These are phyloP conservation scores for Coniophora puteana DNA, from an alignment of 1,284 basidiomycete genomes.

Conservation along the genomic window DNA sequence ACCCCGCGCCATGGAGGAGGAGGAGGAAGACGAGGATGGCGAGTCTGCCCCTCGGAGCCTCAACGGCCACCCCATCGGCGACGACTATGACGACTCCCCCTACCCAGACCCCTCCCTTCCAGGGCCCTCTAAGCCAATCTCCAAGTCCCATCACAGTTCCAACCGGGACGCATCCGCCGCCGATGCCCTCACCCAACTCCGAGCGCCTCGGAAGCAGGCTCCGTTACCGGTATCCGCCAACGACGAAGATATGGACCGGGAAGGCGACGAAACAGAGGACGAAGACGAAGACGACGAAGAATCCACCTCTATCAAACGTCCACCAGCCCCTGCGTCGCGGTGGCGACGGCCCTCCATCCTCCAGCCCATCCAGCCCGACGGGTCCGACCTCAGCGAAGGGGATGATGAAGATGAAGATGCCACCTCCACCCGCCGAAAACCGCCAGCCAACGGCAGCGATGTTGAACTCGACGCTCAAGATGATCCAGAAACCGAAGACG, in stretches of 20 bases:
- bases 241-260: conserved; percentile 19
- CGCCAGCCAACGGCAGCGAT: conserved; percentile 27
- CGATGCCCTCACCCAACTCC: too few relatives aligned
- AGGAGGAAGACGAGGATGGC: conserved; percentile 52
- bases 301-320: conserved; percentile 1
- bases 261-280: conserved; percentile 22
- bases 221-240: too few relatives aligned
- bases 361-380: neutral
- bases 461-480: conserved; percentile 31
- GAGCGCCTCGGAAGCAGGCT: too few relatives aligned
- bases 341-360: too few relatives aligned
- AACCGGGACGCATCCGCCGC: too few relatives aligned
- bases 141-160: too few relatives aligned
- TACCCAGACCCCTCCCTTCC: too few relatives aligned
- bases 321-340: too few relatives aligned
- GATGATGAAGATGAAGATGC: conserved; percentile 27
- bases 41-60: conserved; percentile 12
- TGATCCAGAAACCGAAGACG: conserved; percentile 19
- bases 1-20: conserved; percentile 57
- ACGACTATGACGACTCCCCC: conserved; percentile 30
- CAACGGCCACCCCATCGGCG: conserved; percentile 24
- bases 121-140: too few relatives aligned
- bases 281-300: conserved; percentile 17
- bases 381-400: conserved; percentile 10
- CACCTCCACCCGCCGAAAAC: conserved; percentile 9